A percentile compares a stretch with the other conserved stretches of the same genome.
Conservation (phyloP, 1,139 yeast species). For the Geotrichum europaeum region DNA sequence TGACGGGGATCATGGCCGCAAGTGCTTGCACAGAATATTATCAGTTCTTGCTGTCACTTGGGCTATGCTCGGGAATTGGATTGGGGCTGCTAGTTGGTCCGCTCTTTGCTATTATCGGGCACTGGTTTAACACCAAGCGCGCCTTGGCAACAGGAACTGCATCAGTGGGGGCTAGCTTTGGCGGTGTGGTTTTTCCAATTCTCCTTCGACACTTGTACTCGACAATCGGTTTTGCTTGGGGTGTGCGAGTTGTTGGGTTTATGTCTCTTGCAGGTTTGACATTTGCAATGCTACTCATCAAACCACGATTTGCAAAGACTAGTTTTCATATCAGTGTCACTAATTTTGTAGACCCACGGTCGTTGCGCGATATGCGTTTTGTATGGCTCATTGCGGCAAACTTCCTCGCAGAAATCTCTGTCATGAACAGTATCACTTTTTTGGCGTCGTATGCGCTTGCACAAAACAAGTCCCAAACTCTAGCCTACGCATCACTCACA, state of each 20-base stretch:
- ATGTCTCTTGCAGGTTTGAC: conserved; percentile 42
- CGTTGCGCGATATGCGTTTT: conserved; percentile 39
- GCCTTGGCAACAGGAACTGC: conserved; percentile 59
- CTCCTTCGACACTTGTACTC: conserved; percentile 48
- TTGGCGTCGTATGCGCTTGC: conserved; percentile 51
- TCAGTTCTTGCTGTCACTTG: conserved; percentile 55
- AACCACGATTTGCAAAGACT: conserved; percentile 22
- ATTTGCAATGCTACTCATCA: conserved; percentile 37
- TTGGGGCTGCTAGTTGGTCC: conserved; percentile 55
- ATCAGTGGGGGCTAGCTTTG: conserved; percentile 63
- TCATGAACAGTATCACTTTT: conserved; percentile 49
- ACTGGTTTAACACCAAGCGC: conserved; percentile 54
- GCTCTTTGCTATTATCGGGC: conserved; percentile 52
- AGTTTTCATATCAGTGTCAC: neutral
- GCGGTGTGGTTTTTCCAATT: conserved; percentile 59
- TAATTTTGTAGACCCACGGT: conserved; percentile 27
- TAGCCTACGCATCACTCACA: conserved; percentile 44
- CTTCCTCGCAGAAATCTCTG: conserved; percentile 50
- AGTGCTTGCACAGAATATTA: conserved; percentile 50
- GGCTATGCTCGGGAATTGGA: conserved; percentile 54
- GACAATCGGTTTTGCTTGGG: conserved; percentile 53
- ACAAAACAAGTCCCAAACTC: conserved; percentile 48
- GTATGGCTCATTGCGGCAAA: conserved; percentile 40
- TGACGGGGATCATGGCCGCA: conserved; percentile 49
- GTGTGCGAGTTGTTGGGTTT: conserved; percentile 50